phyloP scores from a whole-genome alignment of 1,139 yeast genomes.

The Zygosaccharomyces pseudobailii region DNA sequence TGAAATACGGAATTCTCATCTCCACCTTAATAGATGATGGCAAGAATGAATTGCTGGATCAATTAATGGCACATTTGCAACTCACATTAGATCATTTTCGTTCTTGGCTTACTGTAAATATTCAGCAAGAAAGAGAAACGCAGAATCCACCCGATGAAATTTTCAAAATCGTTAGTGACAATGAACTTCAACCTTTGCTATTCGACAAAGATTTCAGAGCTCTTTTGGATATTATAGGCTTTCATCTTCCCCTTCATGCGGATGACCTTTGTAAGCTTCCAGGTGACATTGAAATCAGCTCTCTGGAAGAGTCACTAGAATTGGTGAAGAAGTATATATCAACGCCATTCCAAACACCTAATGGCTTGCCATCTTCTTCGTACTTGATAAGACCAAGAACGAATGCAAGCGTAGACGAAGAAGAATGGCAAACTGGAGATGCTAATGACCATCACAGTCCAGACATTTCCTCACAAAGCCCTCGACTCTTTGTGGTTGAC shows the following conservation, averaged over 20 bases:
- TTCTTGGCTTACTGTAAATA: conserved; percentile 17
- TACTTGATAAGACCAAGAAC: conserved; percentile 22
- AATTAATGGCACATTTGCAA: conserved; percentile 19
- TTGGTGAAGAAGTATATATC: conserved; percentile 22
- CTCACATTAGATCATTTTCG: conserved; percentile 15
- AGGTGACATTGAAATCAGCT: conserved; percentile 13
- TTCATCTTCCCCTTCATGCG: conserved; percentile 21
- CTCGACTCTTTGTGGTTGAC: conserved; percentile 16
- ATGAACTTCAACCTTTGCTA: conserved; percentile 15
- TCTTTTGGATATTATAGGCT: conserved; percentile 26
- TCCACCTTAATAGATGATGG: conserved; percentile 33
- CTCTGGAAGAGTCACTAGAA: conserved; percentile 15
- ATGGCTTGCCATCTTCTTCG: conserved; percentile 27
- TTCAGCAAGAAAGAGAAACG: conserved; percentile 9
- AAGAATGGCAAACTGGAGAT: conserved; percentile 23
- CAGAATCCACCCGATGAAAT: conserved; percentile 15
- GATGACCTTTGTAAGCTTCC: conserved; percentile 25
- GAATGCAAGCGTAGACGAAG: conserved; percentile 9
- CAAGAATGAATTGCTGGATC: conserved; percentile 22
- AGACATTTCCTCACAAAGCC: conserved; percentile 15
- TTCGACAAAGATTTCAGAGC: conserved; percentile 31
- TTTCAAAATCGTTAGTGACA: conserved; percentile 1
- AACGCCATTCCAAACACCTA: conserved; percentile 31
- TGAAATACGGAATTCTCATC: conserved; percentile 30
- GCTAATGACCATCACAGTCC: conserved; percentile 21